Base-by-base conservation (phyloP, 257 asterid species). In the Solanum bukasovii region DNA sequence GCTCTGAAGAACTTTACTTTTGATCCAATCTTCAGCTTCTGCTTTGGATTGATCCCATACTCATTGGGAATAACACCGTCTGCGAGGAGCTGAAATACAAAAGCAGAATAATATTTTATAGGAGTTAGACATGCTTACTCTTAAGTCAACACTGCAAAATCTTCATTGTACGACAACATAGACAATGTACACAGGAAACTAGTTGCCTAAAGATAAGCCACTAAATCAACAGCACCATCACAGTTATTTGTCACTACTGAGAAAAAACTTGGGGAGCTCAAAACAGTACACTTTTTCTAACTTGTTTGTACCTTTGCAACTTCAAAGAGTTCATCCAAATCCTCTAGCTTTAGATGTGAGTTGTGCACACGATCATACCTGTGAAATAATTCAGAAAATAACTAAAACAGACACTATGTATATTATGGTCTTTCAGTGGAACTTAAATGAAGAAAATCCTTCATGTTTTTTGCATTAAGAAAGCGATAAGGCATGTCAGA, bases 341-440 rank as follows among this genome's bases (percentile, higher is more conserved):
- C 94, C 87, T 97, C 94, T 13, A 96, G 92, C 87, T 93, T 92
- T 56, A 97, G 86, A 89, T 96, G 98, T 44, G 96, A 96, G 90
- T 96, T 97, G 91, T 97, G 98, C 95, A 96, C 89, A 89, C 94
- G 96, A 91, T 96, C 98, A 31, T 93, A 96, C 89, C 98, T 96
- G 93, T 89, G 34, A 73, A 40, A 86, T 68, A 70, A 29, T 42
- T 86, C 44, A 67, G 88, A 18, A 67, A 29, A 86, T 42, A 16
- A 5, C 29, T 27, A 81, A 44, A 27, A 46, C 27, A 46, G 65
- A 81, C 38, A 81, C 68, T 29, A 81, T 27, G 21, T 29, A 79
- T 14, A 14, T 35, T 16, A 44, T 9, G 27, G 6, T 27, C 40
- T 79, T 44, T 46, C 65, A 14, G 59, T 14, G 40, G 67, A 25